Percentiles rank a stretch among this genome's conserved stretches.
Evolutionary conservation across 352 stramenopile species (phyloP).

Genomic region (Globisporangium lucens): DNA sequence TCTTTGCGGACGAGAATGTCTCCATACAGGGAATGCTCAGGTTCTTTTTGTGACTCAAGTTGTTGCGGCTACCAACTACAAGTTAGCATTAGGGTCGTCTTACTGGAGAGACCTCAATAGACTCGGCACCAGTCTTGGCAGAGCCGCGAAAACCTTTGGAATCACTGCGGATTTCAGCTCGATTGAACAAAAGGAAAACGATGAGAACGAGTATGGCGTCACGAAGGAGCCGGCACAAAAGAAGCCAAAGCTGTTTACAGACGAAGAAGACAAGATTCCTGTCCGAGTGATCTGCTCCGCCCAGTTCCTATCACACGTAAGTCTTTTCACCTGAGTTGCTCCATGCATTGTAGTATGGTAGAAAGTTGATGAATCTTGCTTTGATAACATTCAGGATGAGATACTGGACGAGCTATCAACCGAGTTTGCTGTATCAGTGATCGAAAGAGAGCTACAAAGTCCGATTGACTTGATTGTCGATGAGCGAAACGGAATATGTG

Average conservation of each 20-base stretch:
- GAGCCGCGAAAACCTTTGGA: conserved; percentile 1
- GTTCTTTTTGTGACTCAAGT: conserved; percentile 23
- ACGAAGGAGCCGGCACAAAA: conserved; percentile 17
- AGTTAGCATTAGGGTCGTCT: conserved; percentile 30
- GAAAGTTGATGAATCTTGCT: too few relatives aligned
- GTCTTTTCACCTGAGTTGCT: not conserved
- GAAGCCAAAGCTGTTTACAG: conserved; percentile 20
- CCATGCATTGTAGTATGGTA: not conserved
- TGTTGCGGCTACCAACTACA: conserved; percentile 35
- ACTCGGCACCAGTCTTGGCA: conserved; percentile 15
- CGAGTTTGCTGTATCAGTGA: conserved; percentile 47
- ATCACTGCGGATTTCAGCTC: not conserved
- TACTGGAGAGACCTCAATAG: conserved; percentile 37
- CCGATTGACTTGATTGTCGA: conserved; percentile 67
- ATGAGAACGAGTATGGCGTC: conserved; percentile 4
- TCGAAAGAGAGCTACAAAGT: conserved; percentile 54
- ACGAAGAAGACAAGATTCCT: conserved; percentile 10
- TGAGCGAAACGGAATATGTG: conserved; percentile 55
- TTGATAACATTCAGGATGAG: conserved; percentile 34
- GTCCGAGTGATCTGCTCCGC: conserved; percentile 19
- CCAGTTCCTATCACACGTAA: conserved; percentile 10
- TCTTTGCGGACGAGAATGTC: conserved; percentile 10
- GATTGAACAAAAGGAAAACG: not conserved
- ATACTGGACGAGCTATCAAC: conserved; percentile 61
- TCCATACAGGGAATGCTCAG: conserved; percentile 14